These are phyloP conservation scores for Arthromyces matolae DNA, from an alignment of 768 basidiomycete species.

Conservation along the genomic window DNA sequence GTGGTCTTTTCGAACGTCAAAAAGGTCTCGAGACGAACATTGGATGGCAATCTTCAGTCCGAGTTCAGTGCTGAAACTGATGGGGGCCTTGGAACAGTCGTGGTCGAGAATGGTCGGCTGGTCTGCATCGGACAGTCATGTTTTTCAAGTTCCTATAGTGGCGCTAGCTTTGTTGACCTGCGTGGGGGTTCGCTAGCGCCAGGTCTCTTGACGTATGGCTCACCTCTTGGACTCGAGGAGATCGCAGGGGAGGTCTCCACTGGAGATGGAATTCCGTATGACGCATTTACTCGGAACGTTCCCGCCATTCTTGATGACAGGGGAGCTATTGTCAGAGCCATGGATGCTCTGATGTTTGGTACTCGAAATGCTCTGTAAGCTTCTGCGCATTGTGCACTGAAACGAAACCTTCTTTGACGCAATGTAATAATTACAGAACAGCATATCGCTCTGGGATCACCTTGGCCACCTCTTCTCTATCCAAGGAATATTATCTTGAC, in stretches of 20 bases:
- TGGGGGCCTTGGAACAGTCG: conserved; percentile 28
- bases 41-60: conserved; percentile 30
- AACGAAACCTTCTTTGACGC: not conserved
- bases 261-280: conserved; percentile 54
- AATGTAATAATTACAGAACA: conserved; percentile 37
- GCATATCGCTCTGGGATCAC: conserved; percentile 70
- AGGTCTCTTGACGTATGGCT: conserved; percentile 64
- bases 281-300: conserved; percentile 46
- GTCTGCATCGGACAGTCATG: conserved; percentile 44
- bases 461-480: conserved; percentile 47
- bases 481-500: conserved; percentile 39
- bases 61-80: conserved; percentile 24
- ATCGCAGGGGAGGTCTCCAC: conserved; percentile 70
- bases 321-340: conserved; percentile 56
- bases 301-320: conserved; percentile 44
- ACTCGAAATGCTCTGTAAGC: conserved; percentile 73
- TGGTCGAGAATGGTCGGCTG: conserved; percentile 50
- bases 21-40: conserved; percentile 38
- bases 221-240: conserved; percentile 71
- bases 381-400: not conserved
- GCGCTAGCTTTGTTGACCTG: conserved; percentile 49
- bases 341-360: conserved; percentile 68
- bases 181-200: conserved; percentile 65
- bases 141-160: conserved; percentile 14
- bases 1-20: conserved; percentile 68